Percentiles rank a stretch among this genome's conserved stretches.
Conservation (phyloP, 2,329 filamentous ascomycete genomes). For the Thermothelomyces thermophilus region DNA sequence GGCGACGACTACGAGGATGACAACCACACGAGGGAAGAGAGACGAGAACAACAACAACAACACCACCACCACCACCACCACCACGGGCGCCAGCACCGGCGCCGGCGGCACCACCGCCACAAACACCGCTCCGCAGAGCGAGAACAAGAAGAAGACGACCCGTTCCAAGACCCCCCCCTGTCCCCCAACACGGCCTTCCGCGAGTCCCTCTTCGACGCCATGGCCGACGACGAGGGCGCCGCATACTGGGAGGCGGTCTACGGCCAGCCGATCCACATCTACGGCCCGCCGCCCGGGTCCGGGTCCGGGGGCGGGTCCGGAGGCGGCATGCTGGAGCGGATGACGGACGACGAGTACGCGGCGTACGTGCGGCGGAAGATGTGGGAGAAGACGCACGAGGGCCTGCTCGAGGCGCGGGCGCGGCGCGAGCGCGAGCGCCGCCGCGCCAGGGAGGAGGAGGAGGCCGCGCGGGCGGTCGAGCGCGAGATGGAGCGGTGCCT, state of each 20-base stretch:
- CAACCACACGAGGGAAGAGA: neutral
- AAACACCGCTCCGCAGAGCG: conserved; percentile 31
- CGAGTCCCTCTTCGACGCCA: conserved; percentile 90
- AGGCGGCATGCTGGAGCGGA: conserved; percentile 56
- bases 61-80: conserved; percentile 22
- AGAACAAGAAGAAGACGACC: conserved; percentile 29
- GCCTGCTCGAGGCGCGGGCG: conserved; percentile 69
- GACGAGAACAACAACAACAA: conserved; percentile 15
- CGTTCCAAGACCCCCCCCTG: conserved; percentile 40
- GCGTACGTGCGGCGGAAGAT: conserved; percentile 77
- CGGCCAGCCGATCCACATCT: conserved; percentile 85
- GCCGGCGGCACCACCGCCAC: conserved; percentile 23
- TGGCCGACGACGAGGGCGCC: conserved; percentile 94
- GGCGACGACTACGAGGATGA: neutral
- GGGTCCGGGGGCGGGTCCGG: neutral
- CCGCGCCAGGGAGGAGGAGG: too few species aligned
- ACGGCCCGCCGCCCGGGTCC: conserved; percentile 36
- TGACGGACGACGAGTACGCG: conserved; percentile 91
- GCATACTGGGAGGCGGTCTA: conserved; percentile 96
- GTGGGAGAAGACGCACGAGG: conserved; percentile 92
- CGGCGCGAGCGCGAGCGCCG: conserved; percentile 47
- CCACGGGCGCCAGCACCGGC: too few species aligned
- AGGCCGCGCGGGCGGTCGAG: too few species aligned
- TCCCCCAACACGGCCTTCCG: conserved; percentile 74
- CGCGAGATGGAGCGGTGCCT: conserved; percentile 64